Percentiles rank a stretch among this genome's conserved stretches.
phyloP scores from a whole-genome alignment of 306 rosid species.

The Ormosia semicastrata region DNA sequence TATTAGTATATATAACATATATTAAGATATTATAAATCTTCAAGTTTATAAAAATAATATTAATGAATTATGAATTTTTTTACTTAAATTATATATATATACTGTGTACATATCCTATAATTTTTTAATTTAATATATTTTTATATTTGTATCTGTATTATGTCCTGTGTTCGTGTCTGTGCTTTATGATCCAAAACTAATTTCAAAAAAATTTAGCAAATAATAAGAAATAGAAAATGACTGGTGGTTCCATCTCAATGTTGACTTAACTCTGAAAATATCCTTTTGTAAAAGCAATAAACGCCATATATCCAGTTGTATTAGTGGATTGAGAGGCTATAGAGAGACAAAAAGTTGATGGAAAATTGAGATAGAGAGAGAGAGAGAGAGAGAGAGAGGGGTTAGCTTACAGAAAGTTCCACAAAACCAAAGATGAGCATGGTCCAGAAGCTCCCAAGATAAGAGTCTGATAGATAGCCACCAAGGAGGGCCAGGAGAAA shows the following conservation, averaged over 20 bases:
- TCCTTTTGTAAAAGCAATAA: background rate
- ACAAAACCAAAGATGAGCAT: constrained; percentile 87
- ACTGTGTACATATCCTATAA: too few species aligned
- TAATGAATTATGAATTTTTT: too few species aligned
- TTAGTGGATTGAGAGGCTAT: background rate
- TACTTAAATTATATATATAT: too few species aligned
- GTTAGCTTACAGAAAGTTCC: constrained; percentile 74
- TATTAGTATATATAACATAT: too few species aligned
- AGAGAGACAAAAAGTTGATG: background rate
- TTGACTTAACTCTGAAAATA: background rate
- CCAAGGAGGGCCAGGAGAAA: constrained; percentile 92
- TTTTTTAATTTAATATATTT: too few species aligned
- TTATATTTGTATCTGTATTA: too few species aligned
- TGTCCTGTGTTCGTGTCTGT: too few species aligned
- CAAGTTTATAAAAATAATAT: too few species aligned
- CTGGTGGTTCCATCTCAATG: background rate
- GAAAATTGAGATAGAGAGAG: background rate
- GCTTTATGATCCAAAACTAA: too few species aligned
- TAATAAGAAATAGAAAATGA: background rate
- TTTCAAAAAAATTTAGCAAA: background rate
- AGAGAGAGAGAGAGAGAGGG: too few species aligned
- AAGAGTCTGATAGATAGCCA: constrained; percentile 89
- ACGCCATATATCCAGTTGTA: background rate
- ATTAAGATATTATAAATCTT: too few species aligned
- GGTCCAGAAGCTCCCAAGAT: constrained; percentile 95